Conservation (phyloP, 1,139 yeast genomes). For the Waltiozyma sp. region DNA sequence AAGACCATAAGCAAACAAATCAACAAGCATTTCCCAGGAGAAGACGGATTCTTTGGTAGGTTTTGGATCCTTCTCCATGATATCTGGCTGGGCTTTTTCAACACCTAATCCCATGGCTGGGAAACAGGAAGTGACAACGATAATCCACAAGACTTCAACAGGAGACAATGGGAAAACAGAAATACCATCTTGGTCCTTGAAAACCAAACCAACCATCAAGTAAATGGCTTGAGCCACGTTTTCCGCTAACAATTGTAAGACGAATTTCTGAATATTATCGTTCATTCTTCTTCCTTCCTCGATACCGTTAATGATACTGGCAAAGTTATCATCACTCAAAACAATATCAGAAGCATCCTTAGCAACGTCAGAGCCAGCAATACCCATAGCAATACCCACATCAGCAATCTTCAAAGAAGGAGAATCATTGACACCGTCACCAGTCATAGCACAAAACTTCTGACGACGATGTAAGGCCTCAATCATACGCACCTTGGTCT, state of each 20-base stretch:
- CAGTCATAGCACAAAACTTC: conserved; percentile 53
- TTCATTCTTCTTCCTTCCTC: conserved; percentile 80
- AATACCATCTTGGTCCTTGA: conserved; percentile 43
- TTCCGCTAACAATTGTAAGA: conserved; percentile 64
- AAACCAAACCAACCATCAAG: conserved; percentile 61
- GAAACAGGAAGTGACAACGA: conserved; percentile 68
- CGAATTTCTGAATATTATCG: conserved; percentile 70
- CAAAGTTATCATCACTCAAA: conserved; percentile 63
- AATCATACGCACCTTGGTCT: conserved; percentile 75
- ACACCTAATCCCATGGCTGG: conserved; percentile 81
- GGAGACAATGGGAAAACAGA: conserved; percentile 67
- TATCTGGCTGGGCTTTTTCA: conserved; percentile 44
- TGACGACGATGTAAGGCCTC: conserved; percentile 49
- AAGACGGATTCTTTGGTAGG: conserved; percentile 23
- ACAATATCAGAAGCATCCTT: conserved; percentile 50
- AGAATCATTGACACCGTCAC: conserved; percentile 32
- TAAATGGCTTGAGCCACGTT: conserved; percentile 72
- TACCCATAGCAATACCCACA: conserved; percentile 30
- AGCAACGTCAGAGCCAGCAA: conserved; percentile 43
- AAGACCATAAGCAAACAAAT: conserved; percentile 66
- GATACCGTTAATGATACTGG: conserved; percentile 65
- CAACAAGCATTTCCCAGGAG: conserved; percentile 47
- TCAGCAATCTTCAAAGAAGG: conserved; percentile 31
- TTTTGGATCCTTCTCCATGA: conserved; percentile 56
- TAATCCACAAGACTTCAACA: conserved; percentile 70